Base-by-base conservation (phyloP, 768 basidiomycete genomes). In the Tulasnella sp. region DNA sequence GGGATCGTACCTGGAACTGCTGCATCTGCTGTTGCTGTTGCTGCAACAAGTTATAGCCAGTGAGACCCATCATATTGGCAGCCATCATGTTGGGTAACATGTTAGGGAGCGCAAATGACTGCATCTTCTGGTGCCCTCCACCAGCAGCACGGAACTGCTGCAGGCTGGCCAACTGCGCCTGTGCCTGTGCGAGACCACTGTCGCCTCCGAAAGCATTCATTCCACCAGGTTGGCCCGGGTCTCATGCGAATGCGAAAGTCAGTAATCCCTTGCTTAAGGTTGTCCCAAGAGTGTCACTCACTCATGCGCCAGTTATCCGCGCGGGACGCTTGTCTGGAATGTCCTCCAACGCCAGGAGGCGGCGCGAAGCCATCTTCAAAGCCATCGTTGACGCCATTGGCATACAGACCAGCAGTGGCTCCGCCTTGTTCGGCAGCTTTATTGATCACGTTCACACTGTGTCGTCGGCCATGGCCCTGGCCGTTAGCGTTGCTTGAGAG, bases 31-130 rank as follows among this genome's bases (percentile, higher is more conserved):
- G 87, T 55, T 94, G 92, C 64, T 94, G 88, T 67, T 95, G 92
- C 68, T 95, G 93, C 62, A 93, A 79, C 23, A 94, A 73, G 70
- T 85, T 92, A 69, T 85, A 83, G 48, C 88, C 81, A 30, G 87
- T 84, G 38, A 93, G 74, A 19, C 91, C 89, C 89, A 92, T 90
- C 84, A 89, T 93, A 66, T 89, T 96, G 17, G 91, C 93, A 2
- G 91, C 93, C 86, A 93, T 88, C 82, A 95, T 86, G 68, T 94
- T 94, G 4, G 93, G 94, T 13, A 96, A 76, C 91, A 96, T 96
- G 70, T 96, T 96, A 4, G 94, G 94, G 76, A 97, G 93, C 69
- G 88, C 91, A 75, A 96, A 97, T 3, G 94, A 97, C 8, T 88
- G 81, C 90, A 96, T 92, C 77, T 95, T 95, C 70, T 90, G 85